phyloP scores from a whole-genome alignment of 805 yeast species.

The Yarrowia bubula region DNA sequence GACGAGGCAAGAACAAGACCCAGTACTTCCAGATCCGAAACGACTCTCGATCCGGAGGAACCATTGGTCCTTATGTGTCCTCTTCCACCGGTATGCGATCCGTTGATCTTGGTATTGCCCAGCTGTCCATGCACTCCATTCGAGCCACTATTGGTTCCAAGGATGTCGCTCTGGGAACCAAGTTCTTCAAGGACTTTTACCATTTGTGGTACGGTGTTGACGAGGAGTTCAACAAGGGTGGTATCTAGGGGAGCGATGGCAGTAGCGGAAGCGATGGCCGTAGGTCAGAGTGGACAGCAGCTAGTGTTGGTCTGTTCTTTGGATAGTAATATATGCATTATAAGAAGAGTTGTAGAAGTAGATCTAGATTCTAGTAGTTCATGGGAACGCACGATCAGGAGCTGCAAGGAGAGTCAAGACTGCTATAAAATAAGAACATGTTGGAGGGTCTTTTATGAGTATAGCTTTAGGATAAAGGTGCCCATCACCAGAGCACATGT shows the following conservation, averaged over 20 bases:
- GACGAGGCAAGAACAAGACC: constrained; percentile 56
- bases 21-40: constrained; percentile 85
- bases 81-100: constrained; percentile 43
- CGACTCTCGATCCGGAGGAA: constrained; percentile 80
- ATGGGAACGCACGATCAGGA: too few relatives aligned
- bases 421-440: too few relatives aligned
- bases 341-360: neutral
- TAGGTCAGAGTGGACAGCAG: too few relatives aligned
- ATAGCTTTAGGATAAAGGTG: too few relatives aligned
- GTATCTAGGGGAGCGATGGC: constrained; percentile 7
- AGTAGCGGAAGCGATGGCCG: too few relatives aligned
- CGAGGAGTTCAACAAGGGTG: constrained; percentile 30
- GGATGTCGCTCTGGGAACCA: constrained; percentile 69
- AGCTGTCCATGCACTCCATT: constrained; percentile 81
- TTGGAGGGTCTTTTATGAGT: too few relatives aligned
- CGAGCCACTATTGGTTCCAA: constrained; percentile 75
- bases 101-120: constrained; percentile 79
- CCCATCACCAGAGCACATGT: too few relatives aligned
- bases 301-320: neutral
- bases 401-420: too few relatives aligned
- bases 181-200: constrained; percentile 67
- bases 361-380: too few relatives aligned
- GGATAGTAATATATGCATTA: neutral
- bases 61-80: constrained; percentile 65
- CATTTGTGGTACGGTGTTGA: constrained; percentile 58